Evolutionary conservation across 164 flowering plant species (phyloP).

Genomic region (Pachysandra terminalis): DNA sequence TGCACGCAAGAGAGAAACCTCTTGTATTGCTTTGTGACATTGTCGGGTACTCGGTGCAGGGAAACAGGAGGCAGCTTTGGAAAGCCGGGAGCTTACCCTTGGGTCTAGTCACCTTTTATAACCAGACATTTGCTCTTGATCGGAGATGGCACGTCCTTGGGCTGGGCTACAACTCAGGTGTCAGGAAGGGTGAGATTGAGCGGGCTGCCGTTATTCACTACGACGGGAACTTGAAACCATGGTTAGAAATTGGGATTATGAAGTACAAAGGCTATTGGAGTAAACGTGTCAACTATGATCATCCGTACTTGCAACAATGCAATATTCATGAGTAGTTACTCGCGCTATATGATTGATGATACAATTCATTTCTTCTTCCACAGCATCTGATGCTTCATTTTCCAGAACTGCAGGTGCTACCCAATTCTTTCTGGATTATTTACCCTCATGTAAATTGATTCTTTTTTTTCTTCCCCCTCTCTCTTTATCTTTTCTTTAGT

Average conservation of each 20-base stretch:
- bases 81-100: conserved; percentile 73
- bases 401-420: conserved; percentile 4
- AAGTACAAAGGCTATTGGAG: conserved; percentile 77
- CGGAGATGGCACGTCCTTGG: conserved; percentile 79
- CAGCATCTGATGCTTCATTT: conserved; percentile 4
- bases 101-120: conserved; percentile 80
- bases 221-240: conserved; percentile 85
- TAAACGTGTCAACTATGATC: conserved; percentile 48
- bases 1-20: background rate
- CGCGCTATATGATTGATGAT: background rate
- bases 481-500: background rate
- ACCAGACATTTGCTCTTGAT: conserved; percentile 55
- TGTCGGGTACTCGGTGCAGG: conserved; percentile 42
- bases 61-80: conserved; percentile 52
- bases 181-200: conserved; percentile 40
- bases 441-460: conserved; percentile 26
- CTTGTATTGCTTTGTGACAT: background rate
- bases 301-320: conserved; percentile 79
- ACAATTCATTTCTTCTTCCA: conserved; percentile 1
- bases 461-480: background rate
- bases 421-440: conserved; percentile 13
- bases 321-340: conserved; percentile 55
- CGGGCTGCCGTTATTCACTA: conserved; percentile 83
- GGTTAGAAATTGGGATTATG: conserved; percentile 77
- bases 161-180: conserved; percentile 59